Evolutionary conservation across 345 rosid genomes (phyloP), one percentile per base, ranked within the genome.

Genomic region (Hibiscus tridactylites): DNA sequence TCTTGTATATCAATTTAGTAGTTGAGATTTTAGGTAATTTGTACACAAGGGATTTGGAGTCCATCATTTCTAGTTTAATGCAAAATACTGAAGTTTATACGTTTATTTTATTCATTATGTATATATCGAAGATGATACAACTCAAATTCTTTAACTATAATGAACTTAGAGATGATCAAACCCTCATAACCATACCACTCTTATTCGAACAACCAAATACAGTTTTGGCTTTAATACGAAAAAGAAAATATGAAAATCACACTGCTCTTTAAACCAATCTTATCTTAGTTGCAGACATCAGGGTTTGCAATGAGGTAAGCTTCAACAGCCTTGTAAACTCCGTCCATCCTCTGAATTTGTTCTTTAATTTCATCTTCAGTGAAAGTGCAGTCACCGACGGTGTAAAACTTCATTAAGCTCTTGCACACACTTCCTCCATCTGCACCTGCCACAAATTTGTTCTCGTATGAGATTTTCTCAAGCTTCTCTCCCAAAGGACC

Each of bases 281-380:
- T 0, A 6, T 56, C 4, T n/a, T 61, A 61, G 66, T 61, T 61
- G 19, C 69, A 79, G 11, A 50, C 69, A 28, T 28, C 31, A 3
- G 31, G 31, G 31, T 28, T 28, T 28, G 31, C 31, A 2, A 28
- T 3, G 31, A 81, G 80, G 62, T 83, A 71, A 11, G 71, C 83
- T 54, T 83, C 85, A 29, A 83, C 58, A 5, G 74, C 76, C 72
- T 83, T 83, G 77, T 49, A 76, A 47, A 82, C 2, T 44, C 65
- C 78, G 17, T 9, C 3, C 6, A 50, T 67, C 79, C 71, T 70
- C 4, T 77, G 82, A 24, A 76, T 70, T 52, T 68, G 70, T 6
- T 46, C 68, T 57, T 79, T 83, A 31, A 78, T 42, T 15, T 74
- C 71, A 21, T 85, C 84, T 21, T 21, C 24, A 21, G 24, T 21